A percentile compares a stretch with the other conserved stretches of the same genome.
Evolutionary conservation across 352 stramenopile species (phyloP).

Genomic region (Globisporangium sylvaticum): DNA sequence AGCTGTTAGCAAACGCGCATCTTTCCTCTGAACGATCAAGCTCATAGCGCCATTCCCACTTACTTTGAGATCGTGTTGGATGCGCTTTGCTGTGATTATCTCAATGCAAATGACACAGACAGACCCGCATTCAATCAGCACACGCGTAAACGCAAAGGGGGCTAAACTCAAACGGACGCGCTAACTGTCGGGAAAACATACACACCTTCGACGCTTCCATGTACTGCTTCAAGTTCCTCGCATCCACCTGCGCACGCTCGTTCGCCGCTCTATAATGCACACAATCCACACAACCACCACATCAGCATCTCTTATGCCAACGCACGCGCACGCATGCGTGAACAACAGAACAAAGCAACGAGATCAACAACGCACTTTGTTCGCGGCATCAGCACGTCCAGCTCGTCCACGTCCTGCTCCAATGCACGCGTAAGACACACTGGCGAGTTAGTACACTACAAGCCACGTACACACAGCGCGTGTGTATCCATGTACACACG

Average conservation of each 20-base stretch:
- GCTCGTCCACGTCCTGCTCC: slow-evolving; percentile 37
- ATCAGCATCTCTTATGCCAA: background rate
- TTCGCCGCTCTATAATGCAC: slow-evolving; percentile 28
- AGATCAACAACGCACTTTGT: slow-evolving; percentile 38
- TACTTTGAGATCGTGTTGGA: slow-evolving; percentile 17
- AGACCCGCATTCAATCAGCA: background rate
- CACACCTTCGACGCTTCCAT: slow-evolving; percentile 42
- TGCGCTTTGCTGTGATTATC: slow-evolving; percentile 3
- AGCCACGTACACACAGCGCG: background rate
- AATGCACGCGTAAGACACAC: background rate
- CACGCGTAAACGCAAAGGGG: background rate
- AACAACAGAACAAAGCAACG: background rate
- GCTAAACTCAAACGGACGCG: background rate
- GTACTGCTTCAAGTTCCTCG: slow-evolving; percentile 53
- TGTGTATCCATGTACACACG: background rate
- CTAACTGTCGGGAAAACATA: slow-evolving; percentile 1
- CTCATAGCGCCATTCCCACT: slow-evolving; percentile 16
- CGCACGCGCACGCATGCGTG: background rate
- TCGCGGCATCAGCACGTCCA: slow-evolving; percentile 67
- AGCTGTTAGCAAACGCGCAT: background rate
- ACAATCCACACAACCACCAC: background rate
- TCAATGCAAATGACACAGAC: background rate
- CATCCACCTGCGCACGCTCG: slow-evolving; percentile 43
- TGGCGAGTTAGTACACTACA: background rate
- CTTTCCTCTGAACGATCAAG: background rate